Conservation (phyloP, 2,329 filamentous ascomycete genomes). For the Beauveria brongniartii region DNA sequence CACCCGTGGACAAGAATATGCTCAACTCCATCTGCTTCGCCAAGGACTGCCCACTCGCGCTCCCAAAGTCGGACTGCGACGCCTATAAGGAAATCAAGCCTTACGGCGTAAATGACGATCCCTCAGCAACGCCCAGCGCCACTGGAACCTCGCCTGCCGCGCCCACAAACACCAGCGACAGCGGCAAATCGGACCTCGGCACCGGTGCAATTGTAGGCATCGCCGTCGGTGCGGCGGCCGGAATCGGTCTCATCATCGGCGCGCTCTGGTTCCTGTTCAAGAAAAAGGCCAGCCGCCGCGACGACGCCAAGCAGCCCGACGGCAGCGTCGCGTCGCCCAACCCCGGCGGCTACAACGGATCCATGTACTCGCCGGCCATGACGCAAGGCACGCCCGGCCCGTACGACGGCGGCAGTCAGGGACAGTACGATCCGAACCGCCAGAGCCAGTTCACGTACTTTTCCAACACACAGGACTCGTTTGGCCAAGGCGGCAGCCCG, state of each 20-base stretch:
- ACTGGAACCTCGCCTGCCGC: not conserved
- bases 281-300: not conserved
- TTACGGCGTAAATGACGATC: not conserved
- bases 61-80: constrained; percentile 19
- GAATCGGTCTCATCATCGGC: not conserved
- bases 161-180: not conserved
- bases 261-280: not conserved
- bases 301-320: not conserved
- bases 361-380: constrained; percentile 5
- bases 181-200: not conserved
- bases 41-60: constrained; percentile 20
- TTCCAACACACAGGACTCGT: not conserved
- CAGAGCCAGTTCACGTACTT: constrained; percentile 6
- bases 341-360: not conserved
- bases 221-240: not conserved
- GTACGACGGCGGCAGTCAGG: not conserved
- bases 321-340: not conserved
- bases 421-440: not conserved
- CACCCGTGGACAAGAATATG: constrained; percentile 16
- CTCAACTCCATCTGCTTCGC: constrained; percentile 22
- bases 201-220: constrained; percentile 6
- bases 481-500: not conserved
- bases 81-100: constrained; percentile 18
- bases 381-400: not conserved
- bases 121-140: not conserved